Conservation (phyloP, 441 rosid genomes). For the Adansonia madagascariensis region DNA sequence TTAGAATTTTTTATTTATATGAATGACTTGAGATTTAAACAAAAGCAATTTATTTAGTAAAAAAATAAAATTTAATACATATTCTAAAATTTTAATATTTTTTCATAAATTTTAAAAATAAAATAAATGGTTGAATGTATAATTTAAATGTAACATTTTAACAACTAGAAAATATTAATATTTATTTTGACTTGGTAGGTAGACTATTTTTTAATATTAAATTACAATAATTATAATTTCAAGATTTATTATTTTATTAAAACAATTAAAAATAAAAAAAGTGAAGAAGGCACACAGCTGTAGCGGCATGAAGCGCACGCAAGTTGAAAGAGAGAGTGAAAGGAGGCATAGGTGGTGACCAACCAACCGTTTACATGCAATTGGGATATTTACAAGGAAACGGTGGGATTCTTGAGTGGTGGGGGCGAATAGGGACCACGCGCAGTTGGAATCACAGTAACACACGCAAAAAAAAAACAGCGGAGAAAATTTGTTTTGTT, state of each 20-base stretch:
- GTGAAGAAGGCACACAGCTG: neutral
- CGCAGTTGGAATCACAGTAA: neutral
- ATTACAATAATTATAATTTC: neutral
- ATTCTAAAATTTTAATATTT: too few relatives aligned
- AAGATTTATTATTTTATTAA: too few relatives aligned
- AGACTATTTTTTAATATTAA: neutral
- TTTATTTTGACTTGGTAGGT: neutral
- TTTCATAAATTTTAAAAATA: too few relatives aligned
- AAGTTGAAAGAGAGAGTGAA: neutral
- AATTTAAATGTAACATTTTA: too few relatives aligned
- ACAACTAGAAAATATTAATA: too few relatives aligned
- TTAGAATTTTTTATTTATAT: too few relatives aligned
- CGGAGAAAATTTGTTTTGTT: neutral
- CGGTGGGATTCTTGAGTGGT: slow-evolving; percentile 13
- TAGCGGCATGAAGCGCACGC: neutral
- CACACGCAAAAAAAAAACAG: neutral
- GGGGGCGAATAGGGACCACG: slow-evolving; percentile 5
- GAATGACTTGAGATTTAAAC: too few relatives aligned
- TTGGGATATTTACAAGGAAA: neutral
- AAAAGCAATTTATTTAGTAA: too few relatives aligned
- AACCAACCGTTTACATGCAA: slow-evolving; percentile 6
- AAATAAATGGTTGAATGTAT: too few relatives aligned
- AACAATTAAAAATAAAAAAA: too few relatives aligned
- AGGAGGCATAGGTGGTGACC: neutral
- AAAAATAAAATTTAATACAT: too few relatives aligned